Base-by-base conservation (phyloP, 768 basidiomycete species). In the Termitomyces sp. region DNA sequence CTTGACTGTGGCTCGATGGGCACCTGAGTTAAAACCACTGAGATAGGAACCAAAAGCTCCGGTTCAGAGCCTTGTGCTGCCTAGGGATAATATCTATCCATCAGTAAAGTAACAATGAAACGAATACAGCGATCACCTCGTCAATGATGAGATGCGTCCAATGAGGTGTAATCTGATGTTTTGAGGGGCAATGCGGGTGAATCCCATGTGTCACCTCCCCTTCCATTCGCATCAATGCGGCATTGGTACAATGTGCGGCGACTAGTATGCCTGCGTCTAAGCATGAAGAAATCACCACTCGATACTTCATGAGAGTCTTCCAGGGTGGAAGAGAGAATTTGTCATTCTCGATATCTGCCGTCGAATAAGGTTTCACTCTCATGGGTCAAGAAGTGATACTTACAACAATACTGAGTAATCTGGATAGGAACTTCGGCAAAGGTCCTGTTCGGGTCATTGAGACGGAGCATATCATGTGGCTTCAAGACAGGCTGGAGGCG, bases 111-210 rank as follows among this genome's bases (percentile, higher is more conserved):
- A 33, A 59, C 15, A 20, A 26, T 15, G 22, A 1, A 8, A 39
- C 18, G 3, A 47, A 26, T n/a, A n/a, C 31, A 20, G 8, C 26
- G 12, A 62, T 48, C 37, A 77, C 79, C 68, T 82, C 80, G 55
- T 82, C 80, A 55, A 82, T 79, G 2, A 82, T 54, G 3, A 82
- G 68, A 68, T 82, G 80, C 1, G 79, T 80, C 78, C 79, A 82
- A 64, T 82, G 80, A 15, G 77, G 78, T 51, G 72, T 67, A 8
- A 72, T 71, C 0, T 67, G 66, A 34, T 68, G 58, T 34, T 68
- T 67, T 20, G 55, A 42, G 7, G 59, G 65, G 13, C 70, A 65
- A 62, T 70, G 68, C 5, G 78, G 77, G 65, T 81, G 78, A 20
- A 81, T 50, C 0, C 70, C 59, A 42, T 61, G 61, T n/a, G 70